A percentile compares a stretch with the other conserved stretches of the same genome.
Conservation (phyloP, 225 moss, liverwort and hornwort species). For the Anthoceros angustus region DNA sequence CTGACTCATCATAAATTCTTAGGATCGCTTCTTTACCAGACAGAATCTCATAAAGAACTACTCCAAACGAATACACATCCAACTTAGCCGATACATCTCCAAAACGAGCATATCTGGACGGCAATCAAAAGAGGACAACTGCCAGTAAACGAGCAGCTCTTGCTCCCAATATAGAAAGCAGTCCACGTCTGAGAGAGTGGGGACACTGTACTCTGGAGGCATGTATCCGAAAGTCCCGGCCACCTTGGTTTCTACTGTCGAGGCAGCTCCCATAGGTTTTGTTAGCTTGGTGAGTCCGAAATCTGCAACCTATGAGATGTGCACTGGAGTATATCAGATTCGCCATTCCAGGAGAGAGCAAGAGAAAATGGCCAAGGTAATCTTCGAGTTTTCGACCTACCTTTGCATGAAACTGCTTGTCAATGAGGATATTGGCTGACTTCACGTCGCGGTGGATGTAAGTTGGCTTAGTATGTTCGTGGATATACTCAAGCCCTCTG, state of each 20-base stretch:
- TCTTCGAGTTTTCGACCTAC: conserved; percentile 12
- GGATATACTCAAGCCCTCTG: conserved; percentile 91
- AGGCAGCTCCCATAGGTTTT: conserved; percentile 31
- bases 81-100: conserved; percentile 10
- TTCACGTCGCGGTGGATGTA: conserved; percentile 96
- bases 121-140: neutral
- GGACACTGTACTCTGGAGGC: conserved; percentile 55
- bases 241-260: conserved; percentile 57
- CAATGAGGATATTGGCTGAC: conserved; percentile 74
- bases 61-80: conserved; percentile 10
- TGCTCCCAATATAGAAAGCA: too few species aligned
- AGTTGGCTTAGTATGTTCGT: conserved; percentile 92
- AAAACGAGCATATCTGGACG: conserved; percentile 7
- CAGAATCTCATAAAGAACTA: conserved; percentile 7
- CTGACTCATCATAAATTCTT: neutral
- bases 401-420: conserved; percentile 69
- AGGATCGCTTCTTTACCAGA: conserved; percentile 7
- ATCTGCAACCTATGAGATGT: conserved; percentile 58
- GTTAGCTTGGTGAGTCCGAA: conserved; percentile 88
- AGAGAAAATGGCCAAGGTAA: neutral
- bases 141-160: neutral
- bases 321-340: neutral
- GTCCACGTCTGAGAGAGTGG: too few species aligned
- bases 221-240: conserved; percentile 96
- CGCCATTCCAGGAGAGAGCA: neutral